Evolutionary conservation across 2,329 filamentous ascomycete species (phyloP), one percentile per base, ranked within the genome.

Genomic region (Exophiala sp.): DNA sequence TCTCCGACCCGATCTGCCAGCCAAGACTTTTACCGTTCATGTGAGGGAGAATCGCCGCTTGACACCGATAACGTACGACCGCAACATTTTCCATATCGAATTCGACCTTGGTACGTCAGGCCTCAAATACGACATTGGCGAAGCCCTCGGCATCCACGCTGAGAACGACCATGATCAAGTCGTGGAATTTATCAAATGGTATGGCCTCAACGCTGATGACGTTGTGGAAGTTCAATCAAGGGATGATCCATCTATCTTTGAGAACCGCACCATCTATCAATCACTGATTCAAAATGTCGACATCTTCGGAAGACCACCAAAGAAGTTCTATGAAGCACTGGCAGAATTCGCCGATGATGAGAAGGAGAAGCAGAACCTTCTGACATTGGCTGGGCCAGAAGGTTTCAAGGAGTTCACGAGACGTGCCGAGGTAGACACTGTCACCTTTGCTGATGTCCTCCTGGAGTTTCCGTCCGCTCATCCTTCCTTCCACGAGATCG

Each of bases 71-170:
- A 87, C 85, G 32, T 99, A 99, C 69, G 91, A 97, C 72, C 90
- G 94, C 65, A 96, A 99, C 80, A 97, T 99, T 73, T 99, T 99
- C 86, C 94, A 99, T 76, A 97, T 99, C 59, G 94, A 99, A 74
- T 99, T 99, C 66, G 94, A 97, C 68, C 83, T 99, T 20, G 92
- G 92, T 57, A 75, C 86, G 66, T 95, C 92, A 33, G 92, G 91
- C 36, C 84, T 99, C 61, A 96, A 84, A 39, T 99, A 99, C 75
- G 89, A 95, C 69, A 97, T 99, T 66, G 94, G 94, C 53, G 94
- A 99, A 76, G 94, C 94, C 43, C 85, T 99, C 14, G 94, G 94
- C 62, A 91, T 99, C 59, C 94, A 99, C 71, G 89, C 91, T 5
- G 89, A 97, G 74, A 99, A 99, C 72, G 87, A 97, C 70, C 80